Conservation (phyloP, 768 basidiomycete species). For the Tricholoma hemisulphureum region DNA sequence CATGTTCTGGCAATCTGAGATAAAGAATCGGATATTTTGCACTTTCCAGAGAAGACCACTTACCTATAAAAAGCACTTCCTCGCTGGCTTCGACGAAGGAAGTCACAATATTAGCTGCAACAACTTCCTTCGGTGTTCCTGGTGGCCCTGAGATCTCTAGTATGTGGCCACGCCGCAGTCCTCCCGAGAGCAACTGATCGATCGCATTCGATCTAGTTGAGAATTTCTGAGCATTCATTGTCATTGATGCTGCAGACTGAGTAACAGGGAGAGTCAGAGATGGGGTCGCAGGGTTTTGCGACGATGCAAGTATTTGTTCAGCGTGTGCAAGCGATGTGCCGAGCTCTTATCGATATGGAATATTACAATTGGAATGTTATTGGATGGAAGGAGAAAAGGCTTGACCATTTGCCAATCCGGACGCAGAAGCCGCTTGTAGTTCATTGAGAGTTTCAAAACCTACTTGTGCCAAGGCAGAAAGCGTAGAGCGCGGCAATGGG, state of each 20-base stretch:
- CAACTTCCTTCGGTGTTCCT: slow-evolving; percentile 60
- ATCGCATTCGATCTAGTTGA: slow-evolving; percentile 48
- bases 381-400: neutral
- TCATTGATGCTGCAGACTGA: slow-evolving; percentile 55
- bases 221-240: slow-evolving; percentile 27
- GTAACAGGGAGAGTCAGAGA: slow-evolving; percentile 38
- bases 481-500: slow-evolving; percentile 43
- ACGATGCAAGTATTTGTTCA: slow-evolving; percentile 44
- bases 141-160: slow-evolving; percentile 79
- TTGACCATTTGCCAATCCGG: slow-evolving; percentile 52
- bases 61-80: slow-evolving; percentile 67
- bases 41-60: slow-evolving; percentile 15
- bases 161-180: slow-evolving; percentile 57
- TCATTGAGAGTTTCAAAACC: slow-evolving; percentile 63
- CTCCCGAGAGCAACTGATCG: slow-evolving; percentile 62
- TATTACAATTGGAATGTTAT: neutral
- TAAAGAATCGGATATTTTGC: slow-evolving; percentile 3
- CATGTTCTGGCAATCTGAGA: slow-evolving; percentile 49
- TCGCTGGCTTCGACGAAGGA: slow-evolving; percentile 47
- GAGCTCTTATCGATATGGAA: slow-evolving; percentile 42
- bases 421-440: slow-evolving; percentile 40
- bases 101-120: slow-evolving; percentile 50
- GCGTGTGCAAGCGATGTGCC: slow-evolving; percentile 45
- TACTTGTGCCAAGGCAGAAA: slow-evolving; percentile 45
- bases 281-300: slow-evolving; percentile 30